Evolutionary conservation across 805 yeast species (phyloP).

Genomic region (Aciculoconidium aculeatum): DNA sequence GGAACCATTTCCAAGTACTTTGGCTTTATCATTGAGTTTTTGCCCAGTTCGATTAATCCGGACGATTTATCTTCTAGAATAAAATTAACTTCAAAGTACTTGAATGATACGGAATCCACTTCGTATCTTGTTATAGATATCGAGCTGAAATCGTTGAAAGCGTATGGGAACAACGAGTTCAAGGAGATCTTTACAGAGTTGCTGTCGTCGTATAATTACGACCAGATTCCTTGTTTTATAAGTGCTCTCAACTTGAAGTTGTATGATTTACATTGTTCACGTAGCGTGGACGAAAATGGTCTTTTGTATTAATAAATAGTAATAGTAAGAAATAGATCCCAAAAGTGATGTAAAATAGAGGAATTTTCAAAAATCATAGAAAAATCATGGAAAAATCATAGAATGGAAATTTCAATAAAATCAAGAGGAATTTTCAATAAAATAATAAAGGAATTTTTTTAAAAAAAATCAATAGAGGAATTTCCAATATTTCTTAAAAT

Average conservation of each 20-base stretch:
- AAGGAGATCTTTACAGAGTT: conserved; percentile 41
- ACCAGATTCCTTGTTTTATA: conserved; percentile 71
- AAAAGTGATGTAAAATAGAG: too few relatives aligned
- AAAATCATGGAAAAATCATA: too few relatives aligned
- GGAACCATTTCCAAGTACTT: conserved; percentile 60
- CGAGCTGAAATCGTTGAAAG: conserved; percentile 47
- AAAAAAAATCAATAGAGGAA: too few relatives aligned
- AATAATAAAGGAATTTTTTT: too few relatives aligned
- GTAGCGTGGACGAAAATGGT: too few relatives aligned
- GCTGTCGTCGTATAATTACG: conserved; percentile 61
- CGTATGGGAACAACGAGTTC: conserved; percentile 38
- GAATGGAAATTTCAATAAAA: too few relatives aligned
- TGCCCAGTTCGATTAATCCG: conserved; percentile 39
- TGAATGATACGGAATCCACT: conserved; percentile 17
- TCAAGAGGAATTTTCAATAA: too few relatives aligned
- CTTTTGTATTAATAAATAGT: too few relatives aligned
- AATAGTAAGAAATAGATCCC: too few relatives aligned
- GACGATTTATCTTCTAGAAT: conserved; percentile 46
- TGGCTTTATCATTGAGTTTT: conserved; percentile 70
- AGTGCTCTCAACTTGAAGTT: conserved; percentile 68
- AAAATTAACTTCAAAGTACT: conserved; percentile 46
- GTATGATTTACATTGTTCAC: conserved; percentile 34
- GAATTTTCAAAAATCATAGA: too few relatives aligned
- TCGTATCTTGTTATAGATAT: conserved; percentile 55
- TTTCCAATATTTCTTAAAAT: too few relatives aligned